Evolutionary conservation across 352 stramenopile species (phyloP), one percentile per base, ranked within the genome.

Genomic region (Pythium coloratum): DNA sequence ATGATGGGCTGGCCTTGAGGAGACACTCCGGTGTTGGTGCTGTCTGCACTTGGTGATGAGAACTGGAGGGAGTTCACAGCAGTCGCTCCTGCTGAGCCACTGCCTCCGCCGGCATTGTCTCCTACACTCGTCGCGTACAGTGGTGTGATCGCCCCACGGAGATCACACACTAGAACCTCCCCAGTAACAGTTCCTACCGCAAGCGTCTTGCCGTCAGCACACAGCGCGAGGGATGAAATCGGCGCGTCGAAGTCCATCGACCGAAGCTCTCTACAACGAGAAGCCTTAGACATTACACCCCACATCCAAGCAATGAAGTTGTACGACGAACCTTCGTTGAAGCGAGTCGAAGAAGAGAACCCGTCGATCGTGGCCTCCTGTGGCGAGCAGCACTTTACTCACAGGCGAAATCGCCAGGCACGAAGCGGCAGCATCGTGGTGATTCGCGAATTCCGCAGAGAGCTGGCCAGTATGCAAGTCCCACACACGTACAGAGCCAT

Each of bases 321-420:
- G 16, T 10, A 28, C 3, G 9, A 3, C 16, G 42, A 81, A 92
- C 84, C 79, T 82, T 44, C 77, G 70, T 62, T 90, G 81, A 2
- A 76, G 66, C 0, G 77, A 88, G 65, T 92, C 84, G 54, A 84
- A 90, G 70, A 92, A 92, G n/a, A 89, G 72, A 2, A 92, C 79
- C 53, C 84, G 78, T 1, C 83, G 77, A 58, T 92, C 84, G 36
- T 88, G 71, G 3, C 84, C 84, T 1, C 80, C 81, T 0, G 77
- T 78, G 14, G 68, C 77, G 1, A 92, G 67, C 30, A 91, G 65
- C 44, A 90, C 77, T 67, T 92, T 92, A 60, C 82, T 90, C 18
- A 91, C 79, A 7, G 84, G 82, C 1, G 84, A 92, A 20, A 92
- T 76, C 20, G 72, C 77, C 3, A 92, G 59, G 12, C 75, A 75